Conservation (phyloP, 78 protist species). For the Guillardia theta region DNA sequence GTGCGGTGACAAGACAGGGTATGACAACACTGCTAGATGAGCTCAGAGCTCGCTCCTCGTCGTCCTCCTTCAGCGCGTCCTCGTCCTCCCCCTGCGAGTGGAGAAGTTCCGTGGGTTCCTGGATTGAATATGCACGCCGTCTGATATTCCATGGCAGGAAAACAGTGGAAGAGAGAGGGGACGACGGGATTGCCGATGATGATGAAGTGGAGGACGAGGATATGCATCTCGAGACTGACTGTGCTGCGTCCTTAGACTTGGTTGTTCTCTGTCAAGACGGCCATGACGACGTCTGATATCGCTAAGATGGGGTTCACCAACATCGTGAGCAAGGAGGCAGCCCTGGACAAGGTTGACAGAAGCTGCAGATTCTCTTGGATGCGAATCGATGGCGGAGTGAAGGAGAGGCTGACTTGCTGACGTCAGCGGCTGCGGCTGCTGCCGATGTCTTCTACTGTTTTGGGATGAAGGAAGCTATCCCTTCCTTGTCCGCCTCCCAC, state of each 20-base stretch:
- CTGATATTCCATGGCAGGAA: not conserved
- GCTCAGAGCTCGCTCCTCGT: not conserved
- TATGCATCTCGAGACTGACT: not conserved
- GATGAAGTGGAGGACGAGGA: not conserved
- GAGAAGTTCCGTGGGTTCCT: not conserved
- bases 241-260: not conserved
- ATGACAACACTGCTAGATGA: too few relatives aligned
- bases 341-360: not conserved
- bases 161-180: not conserved
- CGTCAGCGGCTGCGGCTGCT: not conserved
- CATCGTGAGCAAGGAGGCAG: not conserved
- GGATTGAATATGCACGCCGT: not conserved
- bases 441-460: not conserved
- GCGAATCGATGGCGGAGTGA: constrained; percentile 13
- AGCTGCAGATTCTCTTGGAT: not conserved
- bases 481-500: not conserved
- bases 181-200: not conserved
- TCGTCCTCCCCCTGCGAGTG: not conserved
- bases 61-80: not conserved
- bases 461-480: not conserved
- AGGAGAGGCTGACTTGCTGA: not conserved
- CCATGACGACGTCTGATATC: constrained; percentile 1
- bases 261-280: not conserved
- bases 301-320: constrained; percentile 1
- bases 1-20: too few relatives aligned